These are phyloP conservation scores for Pyrenophora tritici-repentis DNA, from an alignment of 2,329 filamentous ascomycete species.

Conservation along the genomic window DNA sequence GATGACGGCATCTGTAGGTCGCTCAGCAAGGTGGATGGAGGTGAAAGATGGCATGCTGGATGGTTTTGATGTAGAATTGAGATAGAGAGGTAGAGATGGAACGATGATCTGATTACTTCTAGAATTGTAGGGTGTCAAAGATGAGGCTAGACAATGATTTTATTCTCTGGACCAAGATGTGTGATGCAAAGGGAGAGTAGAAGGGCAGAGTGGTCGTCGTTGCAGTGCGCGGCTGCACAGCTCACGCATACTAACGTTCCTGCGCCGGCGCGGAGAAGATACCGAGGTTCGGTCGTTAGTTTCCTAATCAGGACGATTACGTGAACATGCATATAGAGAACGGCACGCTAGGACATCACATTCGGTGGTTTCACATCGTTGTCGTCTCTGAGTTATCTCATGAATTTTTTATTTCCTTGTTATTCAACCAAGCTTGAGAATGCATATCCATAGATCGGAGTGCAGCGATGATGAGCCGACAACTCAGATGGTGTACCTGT, in stretches of 20 bases:
- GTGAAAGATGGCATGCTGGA: slow-evolving; percentile 49
- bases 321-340: not conserved
- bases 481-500: too few species aligned
- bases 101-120: too few species aligned
- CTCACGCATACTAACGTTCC: slow-evolving; percentile 19
- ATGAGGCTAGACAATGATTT: too few species aligned
- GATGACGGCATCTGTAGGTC: slow-evolving; percentile 65
- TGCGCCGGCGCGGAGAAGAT: slow-evolving; percentile 28
- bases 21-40: slow-evolving; percentile 64
- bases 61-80: not conserved
- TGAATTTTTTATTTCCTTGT: too few species aligned
- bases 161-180: not conserved
- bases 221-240: slow-evolving; percentile 18
- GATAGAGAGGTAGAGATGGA: not conserved
- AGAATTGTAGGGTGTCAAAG: too few species aligned
- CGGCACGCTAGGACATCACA: not conserved
- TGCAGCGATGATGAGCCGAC: too few species aligned
- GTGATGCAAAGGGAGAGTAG: not conserved
- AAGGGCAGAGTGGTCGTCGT: not conserved
- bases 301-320: slow-evolving; percentile 21
- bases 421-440: too few species aligned
- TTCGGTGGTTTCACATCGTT: not conserved
- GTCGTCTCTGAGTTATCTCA: too few species aligned
- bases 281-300: slow-evolving; percentile 22
- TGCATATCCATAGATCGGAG: too few species aligned